Conservation (phyloP, 2,329 filamentous ascomycete genomes). For the Sarocladium oryzae region DNA sequence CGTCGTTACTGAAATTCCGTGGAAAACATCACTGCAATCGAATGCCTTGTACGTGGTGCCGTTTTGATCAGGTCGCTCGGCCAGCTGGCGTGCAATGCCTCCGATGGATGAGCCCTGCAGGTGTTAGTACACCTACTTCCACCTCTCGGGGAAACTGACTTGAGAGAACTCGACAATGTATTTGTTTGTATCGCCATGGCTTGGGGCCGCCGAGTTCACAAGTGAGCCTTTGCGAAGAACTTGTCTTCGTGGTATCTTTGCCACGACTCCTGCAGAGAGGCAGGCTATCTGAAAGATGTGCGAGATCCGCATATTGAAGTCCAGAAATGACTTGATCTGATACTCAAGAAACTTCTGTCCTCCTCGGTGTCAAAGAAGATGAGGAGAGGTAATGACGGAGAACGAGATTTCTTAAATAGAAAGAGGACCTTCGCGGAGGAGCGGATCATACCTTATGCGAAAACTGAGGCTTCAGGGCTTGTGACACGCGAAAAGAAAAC, state of each 20-base stretch:
- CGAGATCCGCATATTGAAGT: constrained; percentile 6
- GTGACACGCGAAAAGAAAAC: not conserved
- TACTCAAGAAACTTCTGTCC: too few species aligned
- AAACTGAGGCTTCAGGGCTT: not conserved
- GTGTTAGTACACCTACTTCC: not conserved
- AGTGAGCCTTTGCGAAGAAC: not conserved
- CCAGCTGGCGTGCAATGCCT: constrained; percentile 18
- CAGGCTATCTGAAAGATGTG: not conserved
- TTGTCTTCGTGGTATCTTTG: constrained; percentile 1
- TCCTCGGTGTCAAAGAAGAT: not conserved
- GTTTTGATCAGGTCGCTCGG: constrained; percentile 13
- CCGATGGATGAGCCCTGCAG: constrained; percentile 11
- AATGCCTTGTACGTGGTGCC: constrained; percentile 21
- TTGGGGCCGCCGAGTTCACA: not conserved
- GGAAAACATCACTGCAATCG: constrained; percentile 29
- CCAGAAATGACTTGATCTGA: not conserved
- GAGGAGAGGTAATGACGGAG: not conserved
- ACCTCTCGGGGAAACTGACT: constrained; percentile 9
- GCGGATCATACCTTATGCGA: too few species aligned
- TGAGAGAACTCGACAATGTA: constrained; percentile 19
- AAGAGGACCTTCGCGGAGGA: too few species aligned
- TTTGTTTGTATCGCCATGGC: constrained; percentile 15
- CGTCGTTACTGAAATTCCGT: constrained; percentile 27
- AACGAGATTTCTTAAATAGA: constrained; percentile 1
- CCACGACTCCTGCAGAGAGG: not conserved